Base-by-base conservation (phyloP, 805 yeast species). In the Kluyveromyces siamensis region DNA sequence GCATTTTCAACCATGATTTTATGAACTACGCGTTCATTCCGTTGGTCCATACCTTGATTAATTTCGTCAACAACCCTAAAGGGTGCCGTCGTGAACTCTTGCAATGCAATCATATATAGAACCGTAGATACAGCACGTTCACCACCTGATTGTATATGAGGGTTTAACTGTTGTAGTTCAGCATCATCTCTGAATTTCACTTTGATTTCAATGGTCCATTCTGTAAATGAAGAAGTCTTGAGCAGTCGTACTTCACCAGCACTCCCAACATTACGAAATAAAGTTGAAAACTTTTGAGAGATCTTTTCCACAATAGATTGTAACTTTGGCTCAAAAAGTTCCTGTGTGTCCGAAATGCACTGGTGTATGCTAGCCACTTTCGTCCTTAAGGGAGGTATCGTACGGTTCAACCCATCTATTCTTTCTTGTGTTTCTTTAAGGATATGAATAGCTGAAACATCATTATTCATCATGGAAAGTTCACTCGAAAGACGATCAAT, bases 31-130 rank as follows among this genome's bases (percentile, higher is more conserved):
- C 90, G 78, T 66, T 93, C 99, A 61, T 93, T 93, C 51, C 79
- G 79, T 11, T 95, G 85, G 68, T 93, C 99, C 98, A 93, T 90
- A 55, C 99, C 99, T 69, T 93, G 99, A 63, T 93, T 93, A 53
- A 93, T 95, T 71, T 93, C 99, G 68, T 93, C 99, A 8, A 93
- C 96, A 2, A 91, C 90, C 61, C 98, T 73, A 60, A 93, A 88
- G 9, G 99, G 98, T 0, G 96, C 87, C 27, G 77, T 76, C 0
- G 97, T 83, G 49, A 85, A 73, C 10, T 89, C 91, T 68, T 93
- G 99, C 53, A 93, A 71, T 1, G 98, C 83, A 73, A 93, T 86
- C 61, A 93, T 77, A 62, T 85, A 93, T 46, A 90, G 77, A 2
- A 91, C 91, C 0, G 98, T 93, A 0, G 97, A 83, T 0, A 93